Evolutionary conservation across 176 grass and related monocot genomes (phyloP).

Genomic region (Pontederia crassipes): DNA sequence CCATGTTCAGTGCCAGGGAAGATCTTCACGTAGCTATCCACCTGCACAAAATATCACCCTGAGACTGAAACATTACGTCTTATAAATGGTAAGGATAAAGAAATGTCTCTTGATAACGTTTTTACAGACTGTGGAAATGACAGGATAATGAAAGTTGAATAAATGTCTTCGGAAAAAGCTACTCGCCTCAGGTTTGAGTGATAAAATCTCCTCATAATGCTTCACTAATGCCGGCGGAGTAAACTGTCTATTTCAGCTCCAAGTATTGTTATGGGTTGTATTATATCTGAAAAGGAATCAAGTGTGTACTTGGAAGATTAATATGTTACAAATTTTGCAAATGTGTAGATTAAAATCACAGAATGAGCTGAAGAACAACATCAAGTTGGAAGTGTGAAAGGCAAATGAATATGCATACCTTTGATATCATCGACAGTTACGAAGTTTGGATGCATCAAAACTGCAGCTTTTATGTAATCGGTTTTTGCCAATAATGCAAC

Average conservation of each 20-base stretch:
- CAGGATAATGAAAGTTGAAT: background rate
- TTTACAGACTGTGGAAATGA: background rate
- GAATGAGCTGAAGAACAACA: no score
- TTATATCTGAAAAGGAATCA: constrained; percentile 31
- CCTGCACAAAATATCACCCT: background rate
- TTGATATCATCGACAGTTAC: constrained; percentile 30
- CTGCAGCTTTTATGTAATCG: constrained; percentile 27
- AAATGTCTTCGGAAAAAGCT: constrained; percentile 1
- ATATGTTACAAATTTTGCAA: no score
- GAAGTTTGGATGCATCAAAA: constrained; percentile 22
- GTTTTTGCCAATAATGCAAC: constrained; percentile 29
- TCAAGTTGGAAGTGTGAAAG: background rate
- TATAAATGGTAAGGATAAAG: no score
- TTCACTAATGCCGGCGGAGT: constrained; percentile 55
- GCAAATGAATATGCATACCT: constrained; percentile 5
- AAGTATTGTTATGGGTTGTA: constrained; percentile 54
- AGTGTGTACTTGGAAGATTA: no score
- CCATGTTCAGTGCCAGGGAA: constrained; percentile 29
- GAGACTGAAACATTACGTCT: no score
- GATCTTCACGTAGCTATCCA: constrained; percentile 33
- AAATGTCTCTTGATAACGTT: background rate
- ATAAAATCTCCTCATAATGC: constrained; percentile 52
- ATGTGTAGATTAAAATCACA: no score
- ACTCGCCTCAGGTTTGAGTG: constrained; percentile 44
- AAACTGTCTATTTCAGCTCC: constrained; percentile 52